These are phyloP conservation scores for Yamadazyma taylorii DNA, from an alignment of 1,139 yeast genomes.

Conservation along the genomic window DNA sequence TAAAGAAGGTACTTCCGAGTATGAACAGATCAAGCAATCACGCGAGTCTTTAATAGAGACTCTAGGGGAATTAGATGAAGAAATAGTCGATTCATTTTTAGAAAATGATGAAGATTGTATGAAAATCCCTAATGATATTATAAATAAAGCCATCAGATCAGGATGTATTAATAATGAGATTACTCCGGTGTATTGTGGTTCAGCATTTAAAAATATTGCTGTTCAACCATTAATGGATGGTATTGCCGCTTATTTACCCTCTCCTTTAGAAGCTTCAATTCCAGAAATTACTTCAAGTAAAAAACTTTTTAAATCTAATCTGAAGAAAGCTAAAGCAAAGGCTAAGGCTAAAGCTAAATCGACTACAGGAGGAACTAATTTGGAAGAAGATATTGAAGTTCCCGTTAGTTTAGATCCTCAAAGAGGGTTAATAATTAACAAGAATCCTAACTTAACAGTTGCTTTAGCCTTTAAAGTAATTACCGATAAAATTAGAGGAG, in stretches of 20 bases:
- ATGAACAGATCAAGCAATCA: slow-evolving; percentile 53
- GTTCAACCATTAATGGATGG: slow-evolving; percentile 94
- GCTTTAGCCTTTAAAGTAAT: slow-evolving; percentile 91
- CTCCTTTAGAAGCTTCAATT: slow-evolving; percentile 63
- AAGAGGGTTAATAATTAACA: slow-evolving; percentile 53
- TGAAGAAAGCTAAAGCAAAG: slow-evolving; percentile 13
- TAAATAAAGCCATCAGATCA: slow-evolving; percentile 59
- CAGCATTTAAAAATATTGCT: slow-evolving; percentile 89
- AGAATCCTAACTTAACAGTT: slow-evolving; percentile 60
- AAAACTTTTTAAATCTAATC: slow-evolving; percentile 12
- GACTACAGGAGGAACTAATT: too few species aligned
- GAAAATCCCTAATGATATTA: slow-evolving; percentile 51
- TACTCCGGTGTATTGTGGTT: slow-evolving; percentile 88
- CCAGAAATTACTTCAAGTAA: slow-evolving; percentile 49
- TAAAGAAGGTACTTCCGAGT: slow-evolving; percentile 31
- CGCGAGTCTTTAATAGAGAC: slow-evolving; percentile 82
- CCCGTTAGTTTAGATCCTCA: slow-evolving; percentile 38
- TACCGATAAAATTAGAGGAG: slow-evolving; percentile 80
- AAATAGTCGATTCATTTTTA: slow-evolving; percentile 70
- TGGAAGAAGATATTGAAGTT: slow-evolving; percentile 21
- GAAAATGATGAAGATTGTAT: slow-evolving; percentile 71
- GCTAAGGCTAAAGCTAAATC: too few species aligned
- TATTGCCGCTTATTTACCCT: slow-evolving; percentile 71
- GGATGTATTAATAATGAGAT: slow-evolving; percentile 60
- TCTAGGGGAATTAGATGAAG: slow-evolving; percentile 78